Conservation (phyloP, 345 rosid genomes). For the Laguncularia racemosa region DNA sequence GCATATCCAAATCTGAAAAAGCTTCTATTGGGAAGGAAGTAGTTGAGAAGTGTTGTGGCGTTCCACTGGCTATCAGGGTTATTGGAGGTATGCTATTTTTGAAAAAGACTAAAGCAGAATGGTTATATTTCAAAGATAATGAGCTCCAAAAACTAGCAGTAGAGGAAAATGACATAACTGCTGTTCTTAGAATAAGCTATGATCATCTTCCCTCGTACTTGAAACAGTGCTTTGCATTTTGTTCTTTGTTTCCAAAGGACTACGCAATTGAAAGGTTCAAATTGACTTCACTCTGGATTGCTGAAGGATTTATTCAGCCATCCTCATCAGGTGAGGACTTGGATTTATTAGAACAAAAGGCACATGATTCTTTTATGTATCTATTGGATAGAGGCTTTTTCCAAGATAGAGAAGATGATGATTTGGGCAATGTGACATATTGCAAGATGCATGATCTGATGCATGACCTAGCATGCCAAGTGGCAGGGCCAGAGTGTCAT, state of each 20-base stretch:
- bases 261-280: slow-evolving; percentile 9
- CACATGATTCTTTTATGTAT: slow-evolving; percentile 16
- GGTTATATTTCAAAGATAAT: slow-evolving; percentile 13
- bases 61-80: slow-evolving; percentile 17
- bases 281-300: slow-evolving; percentile 20
- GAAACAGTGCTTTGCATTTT: slow-evolving; percentile 20
- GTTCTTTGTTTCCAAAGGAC: slow-evolving; percentile 20
- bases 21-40: slow-evolving; percentile 12
- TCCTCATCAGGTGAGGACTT: not conserved
- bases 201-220: slow-evolving; percentile 18
- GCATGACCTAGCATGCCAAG: slow-evolving; percentile 21
- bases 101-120: slow-evolving; percentile 8
- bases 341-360: slow-evolving; percentile 8
- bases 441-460: slow-evolving; percentile 28
- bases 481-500: slow-evolving; percentile 9
- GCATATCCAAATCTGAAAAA: not conserved
- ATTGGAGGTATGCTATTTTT: slow-evolving; percentile 13
- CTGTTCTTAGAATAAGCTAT: slow-evolving; percentile 14
- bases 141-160: slow-evolving; percentile 1
- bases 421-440: not conserved
- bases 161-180: slow-evolving; percentile 5
- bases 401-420: slow-evolving; percentile 9
- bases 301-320: slow-evolving; percentile 17
- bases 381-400: slow-evolving; percentile 17
- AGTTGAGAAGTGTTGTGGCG: slow-evolving; percentile 16